Evolutionary conservation across 2,329 filamentous ascomycete species (phyloP).

Genomic region (Mariannaea sp.): DNA sequence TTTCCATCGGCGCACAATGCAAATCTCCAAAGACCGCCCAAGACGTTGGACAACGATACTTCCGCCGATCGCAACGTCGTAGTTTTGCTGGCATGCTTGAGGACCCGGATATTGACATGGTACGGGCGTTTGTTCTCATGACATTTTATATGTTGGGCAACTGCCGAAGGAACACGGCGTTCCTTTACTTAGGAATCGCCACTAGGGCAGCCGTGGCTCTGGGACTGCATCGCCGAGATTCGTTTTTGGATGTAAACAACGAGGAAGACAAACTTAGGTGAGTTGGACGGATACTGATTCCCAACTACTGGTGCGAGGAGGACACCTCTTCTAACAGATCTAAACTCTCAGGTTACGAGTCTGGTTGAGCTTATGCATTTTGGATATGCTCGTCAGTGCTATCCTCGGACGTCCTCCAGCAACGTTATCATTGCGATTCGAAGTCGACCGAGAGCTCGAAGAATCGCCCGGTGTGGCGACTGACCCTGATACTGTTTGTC

Average conservation of each 20-base stretch:
- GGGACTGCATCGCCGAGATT: constrained; percentile 52
- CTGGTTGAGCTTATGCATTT: constrained; percentile 46
- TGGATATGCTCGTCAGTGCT: constrained; percentile 47
- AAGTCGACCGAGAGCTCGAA: constrained; percentile 11
- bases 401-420: constrained; percentile 46
- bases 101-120: constrained; percentile 36
- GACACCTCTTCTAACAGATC: neutral
- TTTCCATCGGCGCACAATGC: constrained; percentile 37
- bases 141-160: constrained; percentile 72
- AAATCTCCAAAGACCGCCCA: constrained; percentile 23
- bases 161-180: constrained; percentile 66
- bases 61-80: constrained; percentile 47
- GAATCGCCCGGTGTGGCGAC: constrained; percentile 18
- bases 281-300: neutral
- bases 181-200: constrained; percentile 67
- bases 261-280: constrained; percentile 29
- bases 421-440: constrained; percentile 27
- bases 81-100: constrained; percentile 34
- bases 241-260: constrained; percentile 24
- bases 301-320: neutral
- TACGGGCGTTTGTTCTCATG: constrained; percentile 54
- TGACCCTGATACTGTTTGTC: constrained; percentile 35
- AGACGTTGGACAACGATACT: constrained; percentile 44
- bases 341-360: constrained; percentile 39
- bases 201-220: constrained; percentile 61